phyloP scores from a whole-genome alignment of 768 basidiomycete genomes.

The Neoboletus subvelutipes region DNA sequence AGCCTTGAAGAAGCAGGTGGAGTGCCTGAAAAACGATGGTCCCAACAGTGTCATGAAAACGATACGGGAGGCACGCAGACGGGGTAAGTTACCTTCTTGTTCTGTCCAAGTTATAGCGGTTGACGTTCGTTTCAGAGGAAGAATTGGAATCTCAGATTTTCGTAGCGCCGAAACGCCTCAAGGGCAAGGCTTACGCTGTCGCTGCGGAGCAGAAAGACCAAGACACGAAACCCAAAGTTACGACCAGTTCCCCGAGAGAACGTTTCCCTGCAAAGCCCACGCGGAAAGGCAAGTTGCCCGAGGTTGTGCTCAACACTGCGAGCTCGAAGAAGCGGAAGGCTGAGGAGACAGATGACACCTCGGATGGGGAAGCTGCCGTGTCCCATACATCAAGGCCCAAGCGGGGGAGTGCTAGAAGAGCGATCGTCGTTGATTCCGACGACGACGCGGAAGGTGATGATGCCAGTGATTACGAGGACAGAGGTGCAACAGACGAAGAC shows the following conservation, averaged over 20 bases:
- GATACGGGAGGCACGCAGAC: conserved; percentile 62
- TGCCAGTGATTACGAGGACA: conserved; percentile 34
- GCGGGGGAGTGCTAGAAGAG: conserved; percentile 39
- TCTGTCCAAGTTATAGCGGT: not conserved
- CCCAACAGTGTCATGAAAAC: conserved; percentile 57
- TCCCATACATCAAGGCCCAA: conserved; percentile 34
- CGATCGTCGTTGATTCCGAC: conserved; percentile 50
- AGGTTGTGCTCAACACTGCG: conserved; percentile 53
- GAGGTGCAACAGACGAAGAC: conserved; percentile 39
- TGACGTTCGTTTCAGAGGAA: conserved; percentile 40
- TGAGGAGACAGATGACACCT: conserved; percentile 21
- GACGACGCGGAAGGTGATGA: conserved; percentile 40
- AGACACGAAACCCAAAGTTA: conserved; percentile 17
- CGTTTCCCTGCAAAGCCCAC: conserved; percentile 28
- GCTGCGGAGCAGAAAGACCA: conserved; percentile 43
- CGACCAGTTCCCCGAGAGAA: conserved; percentile 17
- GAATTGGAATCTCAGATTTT: conserved; percentile 48
- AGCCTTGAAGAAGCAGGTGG: conserved; percentile 63
- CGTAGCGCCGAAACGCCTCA: conserved; percentile 62
- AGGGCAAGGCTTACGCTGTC: conserved; percentile 71
- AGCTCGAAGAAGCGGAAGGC: conserved; percentile 20
- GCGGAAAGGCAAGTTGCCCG: conserved; percentile 46
- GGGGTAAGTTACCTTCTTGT: conserved; percentile 42
- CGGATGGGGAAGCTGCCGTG: conserved; percentile 38
- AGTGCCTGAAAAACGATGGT: conserved; percentile 65